Conservation (phyloP, 1,139 yeast species). For the Nadsonia starkeyi-henricii region DNA sequence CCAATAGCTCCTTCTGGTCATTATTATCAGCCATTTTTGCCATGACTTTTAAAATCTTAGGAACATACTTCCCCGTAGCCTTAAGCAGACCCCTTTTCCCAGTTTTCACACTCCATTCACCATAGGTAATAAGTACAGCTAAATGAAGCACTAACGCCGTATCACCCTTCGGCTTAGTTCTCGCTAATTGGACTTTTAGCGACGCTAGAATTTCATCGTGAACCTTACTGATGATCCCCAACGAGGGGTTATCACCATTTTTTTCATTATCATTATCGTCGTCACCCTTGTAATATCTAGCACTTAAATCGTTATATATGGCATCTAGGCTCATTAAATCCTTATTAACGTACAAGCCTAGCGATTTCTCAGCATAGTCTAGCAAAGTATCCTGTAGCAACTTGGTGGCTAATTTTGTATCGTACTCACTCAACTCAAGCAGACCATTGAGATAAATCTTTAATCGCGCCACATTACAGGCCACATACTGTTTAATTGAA, state of each 20-base stretch:
- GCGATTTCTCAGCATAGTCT: background rate
- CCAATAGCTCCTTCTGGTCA: background rate
- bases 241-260: background rate
- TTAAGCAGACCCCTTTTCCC: background rate
- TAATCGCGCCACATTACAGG: no score
- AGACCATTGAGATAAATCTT: background rate
- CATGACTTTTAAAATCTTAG: background rate
- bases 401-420: background rate
- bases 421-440: background rate
- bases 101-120: background rate
- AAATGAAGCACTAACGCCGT: background rate
- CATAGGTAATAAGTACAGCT: background rate
- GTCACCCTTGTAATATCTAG: no score
- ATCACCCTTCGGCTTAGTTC: background rate
- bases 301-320: no score
- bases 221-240: no score
- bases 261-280: no score
- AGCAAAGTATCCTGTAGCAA: background rate
- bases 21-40: background rate
- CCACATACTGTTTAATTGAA: no score
- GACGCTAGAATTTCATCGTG: background rate
- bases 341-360: no score
- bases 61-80: background rate
- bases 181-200: background rate
- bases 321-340: no score